These are phyloP conservation scores for Trichosphaerium sp. DNA, from an alignment of 78 protist genomes.

Conservation along the genomic window DNA sequence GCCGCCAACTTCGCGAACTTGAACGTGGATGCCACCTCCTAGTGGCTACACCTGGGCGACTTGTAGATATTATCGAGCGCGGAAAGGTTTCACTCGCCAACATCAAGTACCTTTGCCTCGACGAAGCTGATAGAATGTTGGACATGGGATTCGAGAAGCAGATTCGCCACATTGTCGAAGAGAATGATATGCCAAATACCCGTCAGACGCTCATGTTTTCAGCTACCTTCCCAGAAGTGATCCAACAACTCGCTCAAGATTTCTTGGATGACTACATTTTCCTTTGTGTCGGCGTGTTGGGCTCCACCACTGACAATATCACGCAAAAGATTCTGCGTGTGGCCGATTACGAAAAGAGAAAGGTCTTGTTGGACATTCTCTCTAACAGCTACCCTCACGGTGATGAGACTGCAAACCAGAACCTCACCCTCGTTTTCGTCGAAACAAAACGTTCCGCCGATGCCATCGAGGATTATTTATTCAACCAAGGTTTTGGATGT, in stretches of 20 bases:
- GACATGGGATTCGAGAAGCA: constrained; percentile 99
- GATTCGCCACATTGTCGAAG: constrained; percentile 84
- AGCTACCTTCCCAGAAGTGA: constrained; percentile 96
- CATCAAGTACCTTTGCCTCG: constrained; percentile 73
- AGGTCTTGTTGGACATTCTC: constrained; percentile 55
- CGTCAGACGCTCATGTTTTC: constrained; percentile 97
- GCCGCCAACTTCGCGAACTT: constrained; percentile 77
- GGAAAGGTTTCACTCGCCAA: constrained; percentile 57
- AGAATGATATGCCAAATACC: constrained; percentile 71
- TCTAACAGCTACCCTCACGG: constrained; percentile 9
- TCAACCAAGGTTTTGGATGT: constrained; percentile 30
- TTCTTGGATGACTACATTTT: constrained; percentile 86
- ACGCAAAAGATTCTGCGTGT: constrained; percentile 66
- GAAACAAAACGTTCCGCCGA: constrained; percentile 88
- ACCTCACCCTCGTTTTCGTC: constrained; percentile 79
- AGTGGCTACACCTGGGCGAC: constrained; percentile 97
- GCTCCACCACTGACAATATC: constrained; percentile 81
- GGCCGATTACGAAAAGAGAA: constrained; percentile 69
- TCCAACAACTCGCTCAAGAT: constrained; percentile 89
- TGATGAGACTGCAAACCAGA: no score
- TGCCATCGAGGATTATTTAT: constrained; percentile 65
- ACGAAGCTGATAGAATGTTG: constrained; percentile 99
- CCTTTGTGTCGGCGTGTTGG: constrained; percentile 94
- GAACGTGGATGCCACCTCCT: constrained; percentile 92
- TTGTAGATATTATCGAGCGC: constrained; percentile 84